Evolutionary conservation across 345 rosid genomes (phyloP).

Genomic region (Firmiana major): DNA sequence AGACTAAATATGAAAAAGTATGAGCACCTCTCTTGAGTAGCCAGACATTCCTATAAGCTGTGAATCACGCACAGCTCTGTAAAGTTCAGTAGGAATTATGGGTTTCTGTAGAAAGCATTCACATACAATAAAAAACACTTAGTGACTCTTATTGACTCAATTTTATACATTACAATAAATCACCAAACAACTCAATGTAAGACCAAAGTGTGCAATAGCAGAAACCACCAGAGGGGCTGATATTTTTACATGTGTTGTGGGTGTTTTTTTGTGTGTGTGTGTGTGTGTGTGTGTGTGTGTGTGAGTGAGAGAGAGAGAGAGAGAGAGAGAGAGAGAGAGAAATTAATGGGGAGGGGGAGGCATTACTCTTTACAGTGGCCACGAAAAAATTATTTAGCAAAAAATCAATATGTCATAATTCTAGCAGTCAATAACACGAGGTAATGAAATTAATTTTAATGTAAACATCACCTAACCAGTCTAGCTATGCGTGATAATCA

Average conservation of each 20-base stretch:
- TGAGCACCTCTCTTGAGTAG: conserved; percentile 79
- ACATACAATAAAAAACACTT: not conserved
- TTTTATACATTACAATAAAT: not conserved
- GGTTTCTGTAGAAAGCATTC: conserved; percentile 59
- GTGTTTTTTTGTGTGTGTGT: too few relatives aligned
- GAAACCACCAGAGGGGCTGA: not conserved
- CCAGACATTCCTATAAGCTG: conserved; percentile 95
- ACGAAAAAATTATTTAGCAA: not conserved
- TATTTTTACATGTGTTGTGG: not conserved
- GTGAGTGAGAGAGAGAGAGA: too few relatives aligned
- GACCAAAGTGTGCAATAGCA: conserved; percentile 2
- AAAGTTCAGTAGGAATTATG: conserved; percentile 68
- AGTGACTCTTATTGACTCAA: not conserved
- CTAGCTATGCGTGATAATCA: not conserved
- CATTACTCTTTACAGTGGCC: not conserved
- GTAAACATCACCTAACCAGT: not conserved
- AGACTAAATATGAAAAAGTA: not conserved
- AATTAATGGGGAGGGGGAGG: not conserved
- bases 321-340: not conserved
- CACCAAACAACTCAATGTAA: not conserved
- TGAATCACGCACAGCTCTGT: conserved; percentile 74
- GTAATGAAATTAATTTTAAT: not conserved
- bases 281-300: too few relatives aligned
- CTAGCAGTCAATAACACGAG: not conserved
- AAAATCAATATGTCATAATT: not conserved